These are phyloP conservation scores for Ogataea pignaliae DNA, from an alignment of 805 yeast genomes.

Conservation along the genomic window DNA sequence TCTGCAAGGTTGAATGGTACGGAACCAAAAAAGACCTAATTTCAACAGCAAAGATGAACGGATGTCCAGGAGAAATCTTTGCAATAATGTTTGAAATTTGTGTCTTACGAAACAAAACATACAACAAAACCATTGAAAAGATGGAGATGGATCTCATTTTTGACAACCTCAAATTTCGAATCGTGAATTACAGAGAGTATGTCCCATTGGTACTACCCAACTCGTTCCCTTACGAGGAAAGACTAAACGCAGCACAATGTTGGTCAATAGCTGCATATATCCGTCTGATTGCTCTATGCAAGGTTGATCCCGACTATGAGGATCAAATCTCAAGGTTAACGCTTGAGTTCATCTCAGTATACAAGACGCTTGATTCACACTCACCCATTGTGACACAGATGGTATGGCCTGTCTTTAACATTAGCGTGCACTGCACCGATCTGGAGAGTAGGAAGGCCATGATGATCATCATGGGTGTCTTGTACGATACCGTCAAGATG, in stretches of 20 bases:
- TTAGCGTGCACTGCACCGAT: slow-evolving; percentile 41
- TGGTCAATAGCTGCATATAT: slow-evolving; percentile 43
- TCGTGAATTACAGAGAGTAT: slow-evolving; percentile 45
- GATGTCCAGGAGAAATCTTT: slow-evolving; percentile 58
- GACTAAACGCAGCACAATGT: slow-evolving; percentile 51
- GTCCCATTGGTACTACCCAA: slow-evolving; percentile 28
- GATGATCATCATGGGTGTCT: slow-evolving; percentile 33
- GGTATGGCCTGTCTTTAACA: slow-evolving; percentile 58
- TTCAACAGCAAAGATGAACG: slow-evolving; percentile 52
- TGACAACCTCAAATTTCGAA: slow-evolving; percentile 30
- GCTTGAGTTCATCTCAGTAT: slow-evolving; percentile 44
- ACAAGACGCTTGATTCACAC: slow-evolving; percentile 39
- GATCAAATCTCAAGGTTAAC: slow-evolving; percentile 30
- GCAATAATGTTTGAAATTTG: slow-evolving; percentile 42
- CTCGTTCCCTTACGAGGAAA: slow-evolving; percentile 32
- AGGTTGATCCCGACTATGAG: slow-evolving; percentile 13
- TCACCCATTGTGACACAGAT: slow-evolving; percentile 53
- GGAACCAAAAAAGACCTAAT: slow-evolving; percentile 39
- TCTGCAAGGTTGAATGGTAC: slow-evolving; percentile 49
- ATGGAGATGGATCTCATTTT: slow-evolving; percentile 8
- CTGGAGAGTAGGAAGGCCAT: slow-evolving; percentile 29
- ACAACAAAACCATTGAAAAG: slow-evolving; percentile 2
- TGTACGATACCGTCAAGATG: slow-evolving; percentile 48
- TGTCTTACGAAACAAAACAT: slow-evolving; percentile 23
- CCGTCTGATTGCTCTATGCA: slow-evolving; percentile 25